Conservation (phyloP, 2,329 filamentous ascomycete species). For the Penicillium freii region DNA sequence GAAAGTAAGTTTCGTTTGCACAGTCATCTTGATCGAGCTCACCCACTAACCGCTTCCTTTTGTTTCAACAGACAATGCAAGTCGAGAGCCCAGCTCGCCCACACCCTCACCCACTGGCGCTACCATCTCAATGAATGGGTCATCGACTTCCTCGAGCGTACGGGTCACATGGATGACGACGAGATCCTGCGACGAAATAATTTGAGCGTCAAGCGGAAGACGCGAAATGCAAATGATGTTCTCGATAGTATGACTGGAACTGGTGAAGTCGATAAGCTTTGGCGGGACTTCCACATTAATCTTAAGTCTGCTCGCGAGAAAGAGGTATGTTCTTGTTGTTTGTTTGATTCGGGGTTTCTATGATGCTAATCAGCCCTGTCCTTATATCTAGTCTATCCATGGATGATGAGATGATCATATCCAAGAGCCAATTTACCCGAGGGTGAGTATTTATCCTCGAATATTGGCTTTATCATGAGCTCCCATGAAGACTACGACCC, state of each 20-base stretch:
- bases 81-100: constrained; percentile 65
- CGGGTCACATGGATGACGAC: constrained; percentile 58
- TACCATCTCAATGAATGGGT: constrained; percentile 71
- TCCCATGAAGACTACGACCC: neutral
- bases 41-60: neutral
- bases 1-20: constrained; percentile 40
- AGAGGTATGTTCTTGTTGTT: constrained; percentile 35
- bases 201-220: constrained; percentile 59
- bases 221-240: constrained; percentile 61
- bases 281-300: constrained; percentile 63
- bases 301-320: constrained; percentile 58
- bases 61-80: constrained; percentile 51
- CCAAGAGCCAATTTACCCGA: neutral
- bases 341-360: neutral
- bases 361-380: neutral
- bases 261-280: constrained; percentile 61
- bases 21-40: too few relatives aligned
- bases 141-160: constrained; percentile 57
- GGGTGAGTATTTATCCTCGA: neutral
- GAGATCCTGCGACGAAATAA: constrained; percentile 61
- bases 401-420: constrained; percentile 2
- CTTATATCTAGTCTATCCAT: constrained; percentile 12
- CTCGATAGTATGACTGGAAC: constrained; percentile 62
- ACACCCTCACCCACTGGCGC: constrained; percentile 73
- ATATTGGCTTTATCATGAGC: neutral